Base-by-base conservation (phyloP, 202 grass and related monocot species). In the Schoenoplectus triqueter region DNA sequence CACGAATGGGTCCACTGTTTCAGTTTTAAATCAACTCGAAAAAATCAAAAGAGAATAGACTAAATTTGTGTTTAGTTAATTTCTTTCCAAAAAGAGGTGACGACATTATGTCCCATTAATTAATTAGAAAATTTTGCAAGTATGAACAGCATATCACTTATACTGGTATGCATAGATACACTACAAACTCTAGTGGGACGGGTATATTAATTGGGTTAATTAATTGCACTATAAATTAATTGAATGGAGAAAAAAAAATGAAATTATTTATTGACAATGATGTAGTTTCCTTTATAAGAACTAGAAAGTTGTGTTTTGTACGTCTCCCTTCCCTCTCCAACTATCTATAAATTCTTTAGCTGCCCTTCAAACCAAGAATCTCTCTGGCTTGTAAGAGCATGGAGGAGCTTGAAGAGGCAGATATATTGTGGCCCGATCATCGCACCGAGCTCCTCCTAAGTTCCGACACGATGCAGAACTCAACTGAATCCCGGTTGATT, bases 371-470 rank as follows among this genome's bases (percentile, higher is more conserved):
- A 83, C 17, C 65, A 83, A 83, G 52, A 83, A 51, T 69, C 50
- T 55, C 49, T 83, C 39, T 81, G 61, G 14, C 59, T 62, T 62
- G 21, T 68, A 80, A 87, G 82, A 86, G 83, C 92, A 94, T 94
- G 90, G 92, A 90, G 22, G 89, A 94, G 42, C 67, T 90, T 62
- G 31, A 94, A 31, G 92, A 92, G 80, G 72, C 86, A 21, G 90
- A 94, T 41, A 83, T 94, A 86, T 59, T 94, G 11, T 94, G 90
- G 92, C 84, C 90, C 10, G 64, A 78, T 40, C 77, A n/a, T 0
- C 54, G 6, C 4, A 21, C 4, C 55, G 11, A 44, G 2, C 49
- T 9, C n/a, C 0, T 10, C 14, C 1, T 48, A 31, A 31, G 31
- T 66, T 5, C 0, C 14, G 56, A 2, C 42, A 10, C 49, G 18